These are phyloP conservation scores for Vitellaria paradoxa DNA, from an alignment of 179 eudicot genomes.

Conservation along the genomic window DNA sequence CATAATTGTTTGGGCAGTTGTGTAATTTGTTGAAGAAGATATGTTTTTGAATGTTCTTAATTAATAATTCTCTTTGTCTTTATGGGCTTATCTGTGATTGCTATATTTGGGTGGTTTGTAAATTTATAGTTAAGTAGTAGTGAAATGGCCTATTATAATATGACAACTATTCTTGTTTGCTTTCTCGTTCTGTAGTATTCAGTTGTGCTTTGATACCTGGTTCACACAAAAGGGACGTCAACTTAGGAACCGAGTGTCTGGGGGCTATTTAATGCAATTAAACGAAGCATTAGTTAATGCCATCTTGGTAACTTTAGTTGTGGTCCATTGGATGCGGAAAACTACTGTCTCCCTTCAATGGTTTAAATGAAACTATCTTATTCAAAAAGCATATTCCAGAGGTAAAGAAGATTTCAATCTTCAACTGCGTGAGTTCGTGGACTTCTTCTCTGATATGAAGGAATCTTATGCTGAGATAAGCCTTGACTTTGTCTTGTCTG, in stretches of 20 bases:
- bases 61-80: too few species aligned
- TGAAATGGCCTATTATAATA: too few species aligned
- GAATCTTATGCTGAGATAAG: neutral
- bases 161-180: neutral
- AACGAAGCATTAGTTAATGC: neutral
- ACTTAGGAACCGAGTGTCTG: neutral
- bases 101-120: too few species aligned
- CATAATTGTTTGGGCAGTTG: neutral
- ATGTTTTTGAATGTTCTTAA: neutral
- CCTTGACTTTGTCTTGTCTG: slow-evolving; percentile 2
- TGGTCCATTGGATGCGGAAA: neutral
- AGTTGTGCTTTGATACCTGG: neutral
- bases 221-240: neutral
- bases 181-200: neutral
- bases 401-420: too few species aligned
- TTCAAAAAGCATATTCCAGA: slow-evolving; percentile 12
- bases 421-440: too few species aligned
- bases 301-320: neutral
- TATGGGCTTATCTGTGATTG: too few species aligned
- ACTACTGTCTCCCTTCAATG: neutral
- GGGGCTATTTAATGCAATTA: neutral
- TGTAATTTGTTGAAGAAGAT: neutral
- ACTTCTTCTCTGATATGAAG: neutral
- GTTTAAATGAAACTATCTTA: neutral
- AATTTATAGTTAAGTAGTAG: too few species aligned